These are phyloP conservation scores for Syzygium oleosum DNA, from an alignment of 345 rosid species.

Conservation along the genomic window DNA sequence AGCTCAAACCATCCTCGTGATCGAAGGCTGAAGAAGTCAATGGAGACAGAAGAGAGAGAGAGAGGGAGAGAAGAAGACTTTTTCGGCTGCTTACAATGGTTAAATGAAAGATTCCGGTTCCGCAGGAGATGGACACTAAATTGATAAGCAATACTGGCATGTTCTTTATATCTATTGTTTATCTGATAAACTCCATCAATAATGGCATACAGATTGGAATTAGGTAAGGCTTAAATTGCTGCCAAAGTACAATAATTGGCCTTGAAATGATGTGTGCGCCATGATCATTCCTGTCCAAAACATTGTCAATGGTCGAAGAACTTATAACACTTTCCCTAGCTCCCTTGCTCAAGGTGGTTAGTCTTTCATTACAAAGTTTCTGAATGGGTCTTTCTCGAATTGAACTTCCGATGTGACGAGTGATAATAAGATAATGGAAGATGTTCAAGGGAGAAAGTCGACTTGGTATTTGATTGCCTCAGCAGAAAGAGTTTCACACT, in stretches of 20 bases:
- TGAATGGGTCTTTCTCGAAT: neutral
- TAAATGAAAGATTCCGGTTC: neutral
- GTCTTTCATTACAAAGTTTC: neutral
- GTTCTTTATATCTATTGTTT: neutral
- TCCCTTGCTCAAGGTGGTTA: neutral
- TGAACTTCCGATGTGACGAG: neutral
- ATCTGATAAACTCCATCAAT: neutral
- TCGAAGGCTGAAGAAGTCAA: too few species aligned
- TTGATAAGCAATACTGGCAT: neutral
- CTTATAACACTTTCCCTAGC: neutral
- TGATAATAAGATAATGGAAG: neutral
- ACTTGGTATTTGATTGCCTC: neutral
- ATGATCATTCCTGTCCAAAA: neutral
- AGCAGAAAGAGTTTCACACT: neutral
- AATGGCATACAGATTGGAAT: neutral
- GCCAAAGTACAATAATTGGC: neutral
- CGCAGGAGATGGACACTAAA: neutral
- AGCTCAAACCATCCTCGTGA: too few species aligned
- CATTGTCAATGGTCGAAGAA: neutral
- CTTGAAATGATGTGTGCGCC: neutral
- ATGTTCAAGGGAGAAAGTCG: fast-evolving
- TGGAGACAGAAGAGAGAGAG: too few species aligned
- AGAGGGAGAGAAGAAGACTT: too few species aligned
- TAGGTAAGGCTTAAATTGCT: neutral
- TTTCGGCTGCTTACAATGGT: too few species aligned